These are phyloP conservation scores for Paralagenidium karlingii DNA, from an alignment of 352 stramenopile genomes.

Conservation along the genomic window DNA sequence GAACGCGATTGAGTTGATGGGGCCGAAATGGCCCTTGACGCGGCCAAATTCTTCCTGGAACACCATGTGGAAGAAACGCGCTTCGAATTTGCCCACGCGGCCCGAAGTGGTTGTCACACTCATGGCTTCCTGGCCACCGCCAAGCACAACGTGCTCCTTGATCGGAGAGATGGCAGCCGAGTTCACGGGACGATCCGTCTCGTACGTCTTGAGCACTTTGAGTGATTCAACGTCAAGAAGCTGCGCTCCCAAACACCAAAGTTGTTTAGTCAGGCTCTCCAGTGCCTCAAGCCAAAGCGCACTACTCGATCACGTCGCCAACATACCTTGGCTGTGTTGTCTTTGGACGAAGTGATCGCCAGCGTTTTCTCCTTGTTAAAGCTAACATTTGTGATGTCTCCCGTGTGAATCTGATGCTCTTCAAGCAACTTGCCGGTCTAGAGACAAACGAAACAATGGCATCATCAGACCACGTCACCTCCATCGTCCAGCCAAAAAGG, in stretches of 20 bases:
- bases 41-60: slow-evolving; percentile 98
- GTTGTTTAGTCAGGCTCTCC: too few relatives aligned
- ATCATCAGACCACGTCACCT: too few relatives aligned
- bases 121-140: slow-evolving; percentile 98
- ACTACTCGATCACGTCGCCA: too few relatives aligned
- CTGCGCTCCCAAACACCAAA: too few relatives aligned
- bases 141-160: slow-evolving; percentile 93
- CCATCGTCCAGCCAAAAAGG: background rate
- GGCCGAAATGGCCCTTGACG: slow-evolving; percentile 99
- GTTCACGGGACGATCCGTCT: slow-evolving; percentile 97
- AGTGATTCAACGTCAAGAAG: slow-evolving; percentile 92
- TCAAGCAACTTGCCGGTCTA: slow-evolving; percentile 49
- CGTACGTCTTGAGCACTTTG: slow-evolving; percentile 96
- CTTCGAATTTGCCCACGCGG: slow-evolving; percentile 90
- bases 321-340: slow-evolving; percentile 97
- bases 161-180: slow-evolving; percentile 95
- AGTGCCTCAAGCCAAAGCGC: too few relatives aligned
- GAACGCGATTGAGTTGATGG: slow-evolving; percentile 98
- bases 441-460: background rate
- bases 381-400: slow-evolving; percentile 93
- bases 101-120: slow-evolving; percentile 94
- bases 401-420: slow-evolving; percentile 87
- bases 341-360: slow-evolving; percentile 94
- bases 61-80: slow-evolving; percentile 97
- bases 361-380: slow-evolving; percentile 97